A percentile compares a stretch with the other conserved stretches of the same genome.
These are phyloP conservation scores for Betula pendula DNA, from an alignment of 306 rosid genomes.

Conservation along the genomic window DNA sequence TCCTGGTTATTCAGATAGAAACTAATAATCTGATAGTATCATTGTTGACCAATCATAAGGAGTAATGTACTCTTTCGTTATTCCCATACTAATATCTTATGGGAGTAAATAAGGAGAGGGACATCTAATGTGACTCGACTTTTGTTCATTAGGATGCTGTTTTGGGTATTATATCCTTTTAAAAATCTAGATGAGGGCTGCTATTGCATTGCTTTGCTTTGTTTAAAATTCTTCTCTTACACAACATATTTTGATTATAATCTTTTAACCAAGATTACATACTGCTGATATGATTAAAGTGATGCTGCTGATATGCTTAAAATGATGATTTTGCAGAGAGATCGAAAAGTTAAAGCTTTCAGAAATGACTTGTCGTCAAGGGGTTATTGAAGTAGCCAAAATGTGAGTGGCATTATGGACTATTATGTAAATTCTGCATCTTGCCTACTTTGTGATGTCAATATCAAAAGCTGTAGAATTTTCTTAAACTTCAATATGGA, in stretches of 20 bases:
- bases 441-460: conserved; percentile 10
- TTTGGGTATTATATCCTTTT: not conserved
- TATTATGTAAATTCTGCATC: not conserved
- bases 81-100: not conserved
- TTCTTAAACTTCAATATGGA: not conserved
- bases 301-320: conserved; percentile 15
- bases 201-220: not conserved
- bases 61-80: not conserved
- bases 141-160: not conserved
- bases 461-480: not conserved
- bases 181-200: not conserved
- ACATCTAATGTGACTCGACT: not conserved
- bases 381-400: conserved; percentile 94
- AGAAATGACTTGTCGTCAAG: conserved; percentile 92
- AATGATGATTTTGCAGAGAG: conserved; percentile 60
- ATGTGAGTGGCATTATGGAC: conserved; percentile 59
- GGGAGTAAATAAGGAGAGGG: not conserved
- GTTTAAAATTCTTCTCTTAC: not conserved
- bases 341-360: conserved; percentile 93
- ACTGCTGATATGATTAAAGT: too few species aligned
- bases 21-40: not conserved
- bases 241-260: conserved; percentile 10
- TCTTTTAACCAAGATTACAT: not conserved
- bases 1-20: not conserved
- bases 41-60: not conserved